These are phyloP conservation scores for Haplosporangium sp. DNA, from an alignment of 371 early-diverging fungal species.

Conservation along the genomic window DNA sequence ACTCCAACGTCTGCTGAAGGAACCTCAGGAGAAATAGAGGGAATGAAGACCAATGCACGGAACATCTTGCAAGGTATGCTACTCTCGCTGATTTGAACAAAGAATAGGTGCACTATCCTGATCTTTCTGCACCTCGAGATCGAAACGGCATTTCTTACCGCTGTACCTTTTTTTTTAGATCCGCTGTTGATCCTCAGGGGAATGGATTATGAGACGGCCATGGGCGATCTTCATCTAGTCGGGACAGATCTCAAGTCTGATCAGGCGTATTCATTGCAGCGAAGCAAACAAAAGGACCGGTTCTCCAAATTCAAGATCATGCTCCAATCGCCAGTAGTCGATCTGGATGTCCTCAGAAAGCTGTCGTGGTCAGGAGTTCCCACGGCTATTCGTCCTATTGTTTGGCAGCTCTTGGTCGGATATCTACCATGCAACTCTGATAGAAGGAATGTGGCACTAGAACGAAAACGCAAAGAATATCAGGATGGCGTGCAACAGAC, in stretches of 20 bases:
- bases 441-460: conserved; percentile 81
- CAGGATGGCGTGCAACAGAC: conserved; percentile 83
- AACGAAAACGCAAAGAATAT: conserved; percentile 92
- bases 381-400: conserved; percentile 80
- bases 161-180: conserved; percentile 12
- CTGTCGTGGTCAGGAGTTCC: conserved; percentile 95
- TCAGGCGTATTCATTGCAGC: conserved; percentile 37
- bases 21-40: conserved; percentile 25
- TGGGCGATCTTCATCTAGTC: conserved; percentile 51
- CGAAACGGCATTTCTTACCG: no score
- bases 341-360: conserved; percentile 81
- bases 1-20: neutral
- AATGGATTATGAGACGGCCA: conserved; percentile 45
- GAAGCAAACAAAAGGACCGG: conserved; percentile 44
- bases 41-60: conserved; percentile 45
- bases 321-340: conserved; percentile 78
- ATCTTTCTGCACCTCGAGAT: no score
- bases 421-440: conserved; percentile 90
- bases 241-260: conserved; percentile 50
- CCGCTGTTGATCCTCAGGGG: conserved; percentile 44
- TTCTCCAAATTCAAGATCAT: conserved; percentile 77
- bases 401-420: conserved; percentile 94
- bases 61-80: conserved; percentile 41
- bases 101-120: no score
- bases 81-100: no score